phyloP scores from a whole-genome alignment of 1,139 yeast species.

The Meyerozyma guilliermondii region DNA sequence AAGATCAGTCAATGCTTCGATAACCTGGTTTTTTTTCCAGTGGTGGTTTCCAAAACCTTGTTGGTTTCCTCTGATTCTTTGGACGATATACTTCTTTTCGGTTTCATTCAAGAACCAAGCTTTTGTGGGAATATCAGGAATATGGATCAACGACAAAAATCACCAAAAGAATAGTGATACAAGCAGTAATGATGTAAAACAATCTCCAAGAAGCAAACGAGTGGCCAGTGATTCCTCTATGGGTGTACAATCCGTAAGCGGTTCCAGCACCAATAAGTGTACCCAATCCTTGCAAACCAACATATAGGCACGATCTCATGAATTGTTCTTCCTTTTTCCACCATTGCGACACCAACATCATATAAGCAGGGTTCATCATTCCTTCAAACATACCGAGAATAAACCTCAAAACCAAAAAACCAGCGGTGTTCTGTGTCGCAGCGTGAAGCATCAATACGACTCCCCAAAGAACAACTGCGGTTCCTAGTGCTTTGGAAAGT shows the following conservation, averaged over 20 bases:
- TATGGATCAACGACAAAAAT: slow-evolving; percentile 7
- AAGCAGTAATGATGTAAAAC: slow-evolving; percentile 11
- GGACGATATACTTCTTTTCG: slow-evolving; percentile 12
- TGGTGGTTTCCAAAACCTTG: slow-evolving; percentile 7
- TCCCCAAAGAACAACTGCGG: slow-evolving; percentile 23
- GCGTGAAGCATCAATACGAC: slow-evolving; percentile 19
- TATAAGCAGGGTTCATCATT: slow-evolving; percentile 10
- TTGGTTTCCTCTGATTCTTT: slow-evolving; percentile 3
- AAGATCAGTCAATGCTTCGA: slow-evolving; percentile 7
- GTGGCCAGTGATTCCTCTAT: slow-evolving; percentile 6
- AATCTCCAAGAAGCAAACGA: slow-evolving; percentile 14
- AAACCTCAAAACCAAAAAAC: slow-evolving; percentile 29
- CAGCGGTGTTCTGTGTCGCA: slow-evolving; percentile 25
- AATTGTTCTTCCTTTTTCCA: slow-evolving; percentile 4
- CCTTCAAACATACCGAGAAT: slow-evolving; percentile 23
- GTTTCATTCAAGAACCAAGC: slow-evolving; percentile 21
- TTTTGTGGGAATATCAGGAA: slow-evolving; percentile 15
- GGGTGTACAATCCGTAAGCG: not conserved
- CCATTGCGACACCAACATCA: slow-evolving; percentile 11
- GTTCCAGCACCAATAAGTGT: slow-evolving; percentile 12
- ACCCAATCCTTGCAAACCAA: slow-evolving; percentile 13
- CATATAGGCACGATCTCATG: not conserved
- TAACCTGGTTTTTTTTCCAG: slow-evolving; percentile 7
- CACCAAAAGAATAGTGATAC: slow-evolving; percentile 8
- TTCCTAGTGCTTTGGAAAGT: slow-evolving; percentile 25